phyloP scores from a whole-genome alignment of 106 monocot species.

The Acanthochlamys bracteata region DNA sequence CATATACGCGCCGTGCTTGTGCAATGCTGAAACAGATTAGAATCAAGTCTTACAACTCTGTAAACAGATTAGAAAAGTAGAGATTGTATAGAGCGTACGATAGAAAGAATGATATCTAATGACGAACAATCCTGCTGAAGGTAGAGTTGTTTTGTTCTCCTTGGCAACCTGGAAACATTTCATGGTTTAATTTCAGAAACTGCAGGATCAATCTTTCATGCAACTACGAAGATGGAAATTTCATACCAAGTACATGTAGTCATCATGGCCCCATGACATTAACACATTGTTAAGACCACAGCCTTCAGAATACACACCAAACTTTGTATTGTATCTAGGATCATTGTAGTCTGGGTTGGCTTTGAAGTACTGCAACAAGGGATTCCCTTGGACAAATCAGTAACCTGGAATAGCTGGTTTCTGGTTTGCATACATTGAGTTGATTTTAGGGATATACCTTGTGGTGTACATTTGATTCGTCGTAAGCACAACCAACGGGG shows the following conservation, averaged over 20 bases:
- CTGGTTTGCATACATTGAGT: neutral
- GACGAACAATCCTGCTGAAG: slow-evolving; percentile 31
- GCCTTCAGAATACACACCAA: slow-evolving; percentile 25
- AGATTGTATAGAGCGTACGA: neutral
- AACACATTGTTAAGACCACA: slow-evolving; percentile 36
- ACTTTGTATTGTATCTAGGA: slow-evolving; percentile 12
- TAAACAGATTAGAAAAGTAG: neutral
- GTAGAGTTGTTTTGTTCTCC: slow-evolving; percentile 26
- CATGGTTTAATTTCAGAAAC: no score
- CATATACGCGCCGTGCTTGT: slow-evolving; percentile 24
- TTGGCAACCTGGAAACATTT: slow-evolving; percentile 17
- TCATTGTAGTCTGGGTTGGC: slow-evolving; percentile 26
- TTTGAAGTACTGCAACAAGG: neutral
- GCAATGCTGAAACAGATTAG: slow-evolving; percentile 11
- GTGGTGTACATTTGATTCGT: slow-evolving; percentile 24
- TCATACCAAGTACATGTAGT: slow-evolving; percentile 46
- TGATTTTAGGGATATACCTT: slow-evolving; percentile 6
- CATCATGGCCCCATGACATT: slow-evolving; percentile 54
- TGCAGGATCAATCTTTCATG: no score
- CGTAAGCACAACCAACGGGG: slow-evolving; percentile 39
- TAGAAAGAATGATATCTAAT: slow-evolving; percentile 44
- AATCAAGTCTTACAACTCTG: neutral
- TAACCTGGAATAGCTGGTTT: neutral
- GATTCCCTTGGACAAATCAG: no score
- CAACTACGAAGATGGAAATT: no score